These are phyloP conservation scores for Musa acuminata DNA, from an alignment of 176 grass and related monocot genomes.

Conservation along the genomic window DNA sequence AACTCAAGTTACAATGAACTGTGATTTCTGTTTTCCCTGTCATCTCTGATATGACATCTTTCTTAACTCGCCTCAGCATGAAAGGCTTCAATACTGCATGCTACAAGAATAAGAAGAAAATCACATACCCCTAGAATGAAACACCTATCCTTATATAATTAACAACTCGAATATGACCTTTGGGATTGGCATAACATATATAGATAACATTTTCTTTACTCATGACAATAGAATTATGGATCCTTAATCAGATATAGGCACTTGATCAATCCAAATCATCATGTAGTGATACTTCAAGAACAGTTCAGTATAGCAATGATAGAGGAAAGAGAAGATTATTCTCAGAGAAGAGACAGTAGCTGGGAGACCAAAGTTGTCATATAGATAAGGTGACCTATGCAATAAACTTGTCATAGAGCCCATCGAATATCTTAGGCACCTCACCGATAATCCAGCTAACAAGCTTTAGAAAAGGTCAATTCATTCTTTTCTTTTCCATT, in stretches of 20 bases:
- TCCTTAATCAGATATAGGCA: not conserved
- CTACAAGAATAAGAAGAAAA: slow-evolving; percentile 34
- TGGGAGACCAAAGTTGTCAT: not conserved
- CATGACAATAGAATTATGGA: not conserved
- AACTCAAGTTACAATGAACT: slow-evolving; percentile 89
- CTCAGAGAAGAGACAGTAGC: not conserved
- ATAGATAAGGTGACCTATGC: not conserved
- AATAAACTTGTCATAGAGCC: not conserved
- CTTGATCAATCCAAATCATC: not conserved
- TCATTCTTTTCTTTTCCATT: not conserved
- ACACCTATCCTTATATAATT: not conserved
- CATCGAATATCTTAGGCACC: not conserved
- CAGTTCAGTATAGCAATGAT: not conserved
- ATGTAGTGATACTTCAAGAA: not conserved
- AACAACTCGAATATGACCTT: not conserved
- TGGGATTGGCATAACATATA: not conserved
- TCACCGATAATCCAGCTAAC: not conserved
- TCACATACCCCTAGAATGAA: not conserved
- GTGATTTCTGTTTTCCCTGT: slow-evolving; percentile 93
- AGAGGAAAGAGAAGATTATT: not conserved
- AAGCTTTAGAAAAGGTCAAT: not conserved
- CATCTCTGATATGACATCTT: slow-evolving; percentile 99
- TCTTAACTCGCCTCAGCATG: slow-evolving; percentile 95
- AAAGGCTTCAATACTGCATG: slow-evolving; percentile 98
- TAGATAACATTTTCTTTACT: not conserved